Evolutionary conservation across 768 basidiomycete species (phyloP).

Genomic region (Naganishia onofrii): DNA sequence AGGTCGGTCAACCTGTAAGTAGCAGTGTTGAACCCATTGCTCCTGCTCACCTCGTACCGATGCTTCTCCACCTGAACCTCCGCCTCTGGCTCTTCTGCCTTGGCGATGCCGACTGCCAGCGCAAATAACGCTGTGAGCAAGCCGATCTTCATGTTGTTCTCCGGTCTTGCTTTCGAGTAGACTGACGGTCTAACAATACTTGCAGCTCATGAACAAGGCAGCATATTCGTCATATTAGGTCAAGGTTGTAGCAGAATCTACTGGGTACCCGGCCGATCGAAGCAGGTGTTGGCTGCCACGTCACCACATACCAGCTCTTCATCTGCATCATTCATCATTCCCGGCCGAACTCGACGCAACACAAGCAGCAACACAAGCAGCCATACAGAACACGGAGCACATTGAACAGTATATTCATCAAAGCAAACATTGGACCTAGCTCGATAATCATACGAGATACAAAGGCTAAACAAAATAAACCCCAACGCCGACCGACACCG

Average conservation of each 20-base stretch:
- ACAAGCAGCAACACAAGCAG: too few relatives aligned
- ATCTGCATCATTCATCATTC: too few relatives aligned
- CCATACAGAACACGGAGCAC: too few relatives aligned
- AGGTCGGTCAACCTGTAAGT: background rate
- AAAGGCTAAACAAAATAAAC: background rate
- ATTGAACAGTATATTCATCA: too few relatives aligned
- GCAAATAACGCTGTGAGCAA: background rate
- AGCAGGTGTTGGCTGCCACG: background rate
- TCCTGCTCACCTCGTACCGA: conserved; percentile 15
- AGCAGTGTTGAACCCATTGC: background rate
- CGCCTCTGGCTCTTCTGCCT: background rate
- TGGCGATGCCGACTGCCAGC: background rate
- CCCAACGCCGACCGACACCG: conserved; percentile 17
- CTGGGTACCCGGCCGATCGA: background rate
- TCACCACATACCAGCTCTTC: background rate
- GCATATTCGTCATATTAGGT: background rate
- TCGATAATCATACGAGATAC: conserved; percentile 6
- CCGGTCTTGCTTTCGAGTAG: background rate
- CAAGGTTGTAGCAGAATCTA: conserved; percentile 14
- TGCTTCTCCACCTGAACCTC: conserved; percentile 1
- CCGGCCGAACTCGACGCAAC: too few relatives aligned
- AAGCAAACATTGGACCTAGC: background rate
- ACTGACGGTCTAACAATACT: background rate
- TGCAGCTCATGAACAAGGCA: background rate
- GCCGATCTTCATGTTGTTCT: background rate